Conservation (phyloP, 2,329 filamentous ascomycete genomes). For the Venturia nashicola region DNA sequence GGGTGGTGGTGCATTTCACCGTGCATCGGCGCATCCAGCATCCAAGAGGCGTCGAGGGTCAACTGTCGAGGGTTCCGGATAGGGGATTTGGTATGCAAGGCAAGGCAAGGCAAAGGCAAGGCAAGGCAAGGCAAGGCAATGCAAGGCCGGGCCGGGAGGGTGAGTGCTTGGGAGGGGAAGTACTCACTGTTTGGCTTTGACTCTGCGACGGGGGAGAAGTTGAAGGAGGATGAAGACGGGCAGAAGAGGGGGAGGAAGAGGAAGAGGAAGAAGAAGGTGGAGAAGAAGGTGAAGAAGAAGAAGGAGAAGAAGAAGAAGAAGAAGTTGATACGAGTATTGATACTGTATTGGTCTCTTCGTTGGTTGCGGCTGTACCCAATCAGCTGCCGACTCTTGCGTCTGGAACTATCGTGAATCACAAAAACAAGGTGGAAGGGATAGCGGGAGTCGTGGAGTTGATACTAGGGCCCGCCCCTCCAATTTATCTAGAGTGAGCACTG, state of each 20-base stretch:
- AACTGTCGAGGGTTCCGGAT: neutral
- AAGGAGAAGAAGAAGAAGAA: no score
- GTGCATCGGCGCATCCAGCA: neutral
- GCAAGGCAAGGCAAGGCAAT: neutral
- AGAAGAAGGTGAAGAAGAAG: no score
- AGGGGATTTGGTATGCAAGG: neutral
- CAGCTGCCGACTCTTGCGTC: neutral
- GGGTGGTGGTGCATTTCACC: neutral
- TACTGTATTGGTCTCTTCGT: neutral
- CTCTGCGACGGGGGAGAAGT: no score
- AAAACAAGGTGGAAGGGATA: neutral
- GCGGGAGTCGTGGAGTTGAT: neutral
- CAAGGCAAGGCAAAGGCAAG: neutral
- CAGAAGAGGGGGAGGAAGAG: no score
- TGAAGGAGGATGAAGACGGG: no score
- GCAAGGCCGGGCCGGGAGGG: neutral
- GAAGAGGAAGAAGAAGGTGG: no score
- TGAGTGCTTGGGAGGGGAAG: neutral
- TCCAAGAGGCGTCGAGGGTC: neutral
- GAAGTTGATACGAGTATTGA: no score
- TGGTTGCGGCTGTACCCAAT: neutral
- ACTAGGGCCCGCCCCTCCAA: neutral
- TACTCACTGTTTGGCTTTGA: no score
- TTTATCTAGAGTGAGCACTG: neutral
- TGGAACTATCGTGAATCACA: neutral